A percentile compares a stretch with the other conserved stretches of the same genome.
These are phyloP conservation scores for Monilinia vaccinii-corymbosi DNA, from an alignment of 2,329 filamentous ascomycete genomes.

Conservation along the genomic window DNA sequence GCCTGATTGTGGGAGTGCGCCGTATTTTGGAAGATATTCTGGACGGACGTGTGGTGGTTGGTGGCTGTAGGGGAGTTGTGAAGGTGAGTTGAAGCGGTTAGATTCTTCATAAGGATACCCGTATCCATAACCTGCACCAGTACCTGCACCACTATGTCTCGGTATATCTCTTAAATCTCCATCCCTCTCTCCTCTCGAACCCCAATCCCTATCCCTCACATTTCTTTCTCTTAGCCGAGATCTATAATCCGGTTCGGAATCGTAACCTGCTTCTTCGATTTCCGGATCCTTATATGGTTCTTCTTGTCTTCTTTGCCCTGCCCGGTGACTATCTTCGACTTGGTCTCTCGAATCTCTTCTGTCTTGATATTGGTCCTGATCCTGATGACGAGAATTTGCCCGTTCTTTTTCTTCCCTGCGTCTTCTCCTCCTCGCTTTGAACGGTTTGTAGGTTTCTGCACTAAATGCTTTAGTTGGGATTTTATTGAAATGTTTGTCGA, in stretches of 20 bases:
- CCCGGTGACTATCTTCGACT: neutral
- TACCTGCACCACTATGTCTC: slow-evolving; percentile 1
- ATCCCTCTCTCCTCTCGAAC: neutral
- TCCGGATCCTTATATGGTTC: slow-evolving; percentile 5
- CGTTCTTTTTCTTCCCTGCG: neutral
- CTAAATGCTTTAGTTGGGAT: slow-evolving; percentile 19
- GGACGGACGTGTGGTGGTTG: slow-evolving; percentile 4
- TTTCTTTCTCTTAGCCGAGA: neutral
- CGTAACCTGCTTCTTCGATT: slow-evolving; percentile 4
- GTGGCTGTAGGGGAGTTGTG: slow-evolving; percentile 1
- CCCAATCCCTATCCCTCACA: neutral
- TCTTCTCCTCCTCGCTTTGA: neutral
- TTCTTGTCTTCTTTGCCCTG: neutral
- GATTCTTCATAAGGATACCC: neutral
- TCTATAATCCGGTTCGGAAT: slow-evolving; percentile 2
- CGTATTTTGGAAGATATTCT: slow-evolving; percentile 4
- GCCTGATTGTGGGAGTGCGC: neutral
- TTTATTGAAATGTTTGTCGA: slow-evolving; percentile 19
- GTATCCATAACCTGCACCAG: neutral
- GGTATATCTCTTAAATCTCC: slow-evolving; percentile 3
- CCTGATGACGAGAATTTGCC: neutral
- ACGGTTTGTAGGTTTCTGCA: slow-evolving; percentile 14
- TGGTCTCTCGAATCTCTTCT: neutral
- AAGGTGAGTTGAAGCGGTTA: neutral
- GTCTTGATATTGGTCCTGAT: neutral